Percentiles rank a stretch among this genome's conserved stretches.
These are phyloP conservation scores for Cutaneotrichosporon sp. DNA, from an alignment of 1,284 basidiomycete genomes.

Conservation along the genomic window DNA sequence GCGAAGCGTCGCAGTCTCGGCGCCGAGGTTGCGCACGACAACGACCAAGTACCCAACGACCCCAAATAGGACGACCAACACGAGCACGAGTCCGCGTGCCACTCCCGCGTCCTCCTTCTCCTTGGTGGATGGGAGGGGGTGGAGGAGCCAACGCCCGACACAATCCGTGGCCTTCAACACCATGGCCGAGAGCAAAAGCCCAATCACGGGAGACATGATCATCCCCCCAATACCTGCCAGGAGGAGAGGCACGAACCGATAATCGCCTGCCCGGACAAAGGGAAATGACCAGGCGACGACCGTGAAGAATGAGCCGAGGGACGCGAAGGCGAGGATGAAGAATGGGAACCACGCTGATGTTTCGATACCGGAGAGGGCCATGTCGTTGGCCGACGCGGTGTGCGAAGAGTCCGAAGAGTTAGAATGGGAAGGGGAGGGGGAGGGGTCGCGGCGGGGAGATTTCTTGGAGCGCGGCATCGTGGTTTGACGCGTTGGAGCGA, in stretches of 20 bases:
- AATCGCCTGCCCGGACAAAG: slow-evolving; percentile 3
- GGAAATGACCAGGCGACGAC: slow-evolving; percentile 3
- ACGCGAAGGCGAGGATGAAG: slow-evolving; percentile 9
- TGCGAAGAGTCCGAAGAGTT: not conserved
- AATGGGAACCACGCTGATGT: slow-evolving; percentile 8
- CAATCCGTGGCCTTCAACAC: not conserved
- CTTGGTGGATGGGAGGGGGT: not conserved
- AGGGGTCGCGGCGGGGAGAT: not conserved
- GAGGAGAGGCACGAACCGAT: not conserved
- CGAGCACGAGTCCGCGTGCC: slow-evolving; percentile 1
- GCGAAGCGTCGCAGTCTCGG: not conserved
- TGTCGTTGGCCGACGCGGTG: not conserved
- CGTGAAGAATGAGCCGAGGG: slow-evolving; percentile 7
- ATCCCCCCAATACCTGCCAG: slow-evolving; percentile 5
- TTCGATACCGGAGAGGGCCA: not conserved
- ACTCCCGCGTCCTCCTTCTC: not conserved
- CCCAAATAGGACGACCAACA: not conserved
- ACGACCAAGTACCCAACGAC: not conserved
- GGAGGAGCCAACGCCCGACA: not conserved
- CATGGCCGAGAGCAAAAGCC: not conserved
- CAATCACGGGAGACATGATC: slow-evolving; percentile 1
- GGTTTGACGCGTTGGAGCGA: not conserved
- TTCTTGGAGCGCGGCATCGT: slow-evolving; percentile 2
- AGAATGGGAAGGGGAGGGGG: not conserved
- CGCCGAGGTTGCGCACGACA: not conserved